Base-by-base conservation (phyloP, 1,284 basidiomycete genomes). In the Trametes versicolor region DNA sequence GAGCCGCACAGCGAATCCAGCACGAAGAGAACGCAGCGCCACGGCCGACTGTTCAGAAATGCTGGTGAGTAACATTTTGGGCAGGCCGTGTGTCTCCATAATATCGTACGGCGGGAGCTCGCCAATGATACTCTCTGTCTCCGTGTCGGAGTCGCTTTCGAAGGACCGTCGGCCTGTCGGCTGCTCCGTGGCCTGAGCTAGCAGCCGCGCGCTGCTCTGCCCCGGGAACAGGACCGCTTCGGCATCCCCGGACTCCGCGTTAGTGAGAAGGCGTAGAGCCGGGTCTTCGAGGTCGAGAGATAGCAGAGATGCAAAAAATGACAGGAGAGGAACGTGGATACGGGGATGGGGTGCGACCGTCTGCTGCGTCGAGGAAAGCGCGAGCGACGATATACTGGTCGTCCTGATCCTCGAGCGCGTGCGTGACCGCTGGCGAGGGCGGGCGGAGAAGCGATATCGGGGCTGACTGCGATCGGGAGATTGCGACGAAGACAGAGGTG, bases 151-250 rank as follows among this genome's bases (percentile, higher is more conserved):
- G 2, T 59, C 55, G 21, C 34, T 37, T 17, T 55, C 59, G 36
- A 12, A 51, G 15, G 41, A 39, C 23, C 52, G 41, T 0, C 45
- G 27, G 39, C 34, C 10, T 4, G 41, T 2, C 5, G 23, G 39
- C 13, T 45, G 57, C 7, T 56, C 41, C 41, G 15, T 41, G 41
- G 2, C 19, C 36, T 37, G 51, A 13, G 47, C 53, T 8, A 62
- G 43, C 6, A 69, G 65, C 8, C 66, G 68, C 19, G 62, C 49
- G 29, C 65, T 61, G 17, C 53, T 56, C 27, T 74, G 71, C 7
- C 76, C 77, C 17, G 76, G 75, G 60, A 80, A 80, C 39, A 79
- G 68, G 19, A 75, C 53, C 1, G 78, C 76, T 51, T 77, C 72
- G 1, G 73, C 59, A 56, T 77, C 73, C 4, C 72, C 64, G 6